Evolutionary conservation across 805 yeast species (phyloP).

Genomic region (Starmerella lactis-condensi): DNA sequence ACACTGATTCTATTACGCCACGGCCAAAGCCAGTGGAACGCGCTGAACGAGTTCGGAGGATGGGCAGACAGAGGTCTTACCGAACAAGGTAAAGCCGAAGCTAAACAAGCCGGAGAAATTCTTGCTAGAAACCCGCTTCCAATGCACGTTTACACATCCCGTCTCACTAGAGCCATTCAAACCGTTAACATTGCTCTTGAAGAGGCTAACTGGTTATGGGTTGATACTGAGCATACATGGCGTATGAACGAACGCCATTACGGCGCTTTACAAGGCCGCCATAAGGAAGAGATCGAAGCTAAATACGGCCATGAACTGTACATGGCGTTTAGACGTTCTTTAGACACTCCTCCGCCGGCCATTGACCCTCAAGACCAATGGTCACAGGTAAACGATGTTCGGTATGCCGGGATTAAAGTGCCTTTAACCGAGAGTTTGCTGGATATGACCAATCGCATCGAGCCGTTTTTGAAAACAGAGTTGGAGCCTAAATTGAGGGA

Average conservation of each 20-base stretch:
- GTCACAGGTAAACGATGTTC: slow-evolving; percentile 69
- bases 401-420: slow-evolving; percentile 62
- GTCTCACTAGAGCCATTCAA: slow-evolving; percentile 83
- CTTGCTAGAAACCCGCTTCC: slow-evolving; percentile 70
- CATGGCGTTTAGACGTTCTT: slow-evolving; percentile 92
- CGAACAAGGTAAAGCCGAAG: slow-evolving; percentile 71
- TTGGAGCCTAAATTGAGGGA: slow-evolving; percentile 62
- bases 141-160: slow-evolving; percentile 75
- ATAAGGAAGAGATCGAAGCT: slow-evolving; percentile 79
- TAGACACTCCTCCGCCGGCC: slow-evolving; percentile 86
- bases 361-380: slow-evolving; percentile 60
- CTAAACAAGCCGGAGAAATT: slow-evolving; percentile 75
- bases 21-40: slow-evolving; percentile 99
- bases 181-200: slow-evolving; percentile 88
- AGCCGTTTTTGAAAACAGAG: slow-evolving; percentile 89
- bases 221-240: slow-evolving; percentile 89
- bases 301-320: slow-evolving; percentile 76
- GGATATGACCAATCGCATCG: slow-evolving; percentile 81
- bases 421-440: slow-evolving; percentile 90
- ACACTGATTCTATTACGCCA: slow-evolving; percentile 86
- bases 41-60: slow-evolving; percentile 91
- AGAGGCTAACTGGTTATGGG: slow-evolving; percentile 67
- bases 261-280: slow-evolving; percentile 96
- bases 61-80: slow-evolving; percentile 89
- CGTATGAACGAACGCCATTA: slow-evolving; percentile 97